Conservation (phyloP, 768 basidiomycete genomes). For the Mycena galopus region DNA sequence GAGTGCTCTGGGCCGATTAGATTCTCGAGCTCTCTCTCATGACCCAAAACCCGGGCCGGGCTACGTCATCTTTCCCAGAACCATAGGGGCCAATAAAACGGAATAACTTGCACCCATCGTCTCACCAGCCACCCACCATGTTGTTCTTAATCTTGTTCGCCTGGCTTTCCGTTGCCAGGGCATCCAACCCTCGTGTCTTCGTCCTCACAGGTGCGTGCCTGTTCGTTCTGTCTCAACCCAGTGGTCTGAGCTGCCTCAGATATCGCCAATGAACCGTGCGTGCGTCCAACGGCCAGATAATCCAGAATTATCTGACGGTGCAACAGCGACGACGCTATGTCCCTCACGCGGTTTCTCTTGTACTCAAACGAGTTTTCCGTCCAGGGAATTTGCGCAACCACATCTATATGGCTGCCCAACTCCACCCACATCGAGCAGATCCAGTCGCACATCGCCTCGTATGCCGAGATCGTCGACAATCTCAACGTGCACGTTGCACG, state of each 20-base stretch:
- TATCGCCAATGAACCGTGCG: slow-evolving; percentile 16
- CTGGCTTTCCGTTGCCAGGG: no score
- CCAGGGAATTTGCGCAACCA: slow-evolving; percentile 27
- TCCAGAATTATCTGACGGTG: background rate
- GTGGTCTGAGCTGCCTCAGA: background rate
- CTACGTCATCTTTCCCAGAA: no score
- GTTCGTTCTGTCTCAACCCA: background rate
- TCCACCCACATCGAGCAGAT: slow-evolving; percentile 25
- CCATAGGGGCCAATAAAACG: no score
- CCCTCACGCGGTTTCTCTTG: slow-evolving; percentile 28
- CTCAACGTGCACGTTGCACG: slow-evolving; percentile 20
- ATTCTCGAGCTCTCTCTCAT: no score
- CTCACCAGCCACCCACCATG: no score
- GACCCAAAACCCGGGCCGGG: no score
- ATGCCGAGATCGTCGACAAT: slow-evolving; percentile 26
- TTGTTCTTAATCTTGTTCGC: no score
- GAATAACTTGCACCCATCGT: no score
- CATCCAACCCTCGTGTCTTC: background rate
- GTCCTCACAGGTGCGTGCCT: background rate
- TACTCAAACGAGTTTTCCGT: slow-evolving; percentile 32
- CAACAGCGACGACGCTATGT: slow-evolving; percentile 28
- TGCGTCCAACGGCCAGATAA: background rate
- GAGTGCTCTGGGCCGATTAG: no score
- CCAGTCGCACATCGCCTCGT: slow-evolving; percentile 6
- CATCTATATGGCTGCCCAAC: slow-evolving; percentile 31